Conservation (phyloP, 2,329 filamentous ascomycete species). For the Torrubiella hemipterigena region DNA sequence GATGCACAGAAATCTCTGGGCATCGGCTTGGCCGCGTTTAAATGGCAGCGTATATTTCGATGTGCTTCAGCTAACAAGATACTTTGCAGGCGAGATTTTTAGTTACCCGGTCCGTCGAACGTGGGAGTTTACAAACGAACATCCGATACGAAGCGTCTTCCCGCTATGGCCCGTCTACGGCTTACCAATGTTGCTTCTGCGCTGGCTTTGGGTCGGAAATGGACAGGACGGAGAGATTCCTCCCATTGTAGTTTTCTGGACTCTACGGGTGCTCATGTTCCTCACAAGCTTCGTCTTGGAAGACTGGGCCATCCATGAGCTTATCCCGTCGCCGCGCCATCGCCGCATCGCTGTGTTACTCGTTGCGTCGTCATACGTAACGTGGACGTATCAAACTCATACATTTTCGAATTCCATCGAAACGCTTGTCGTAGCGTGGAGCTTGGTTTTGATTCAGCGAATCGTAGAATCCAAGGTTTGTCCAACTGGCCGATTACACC, state of each 20-base stretch:
- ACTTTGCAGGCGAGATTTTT: constrained; percentile 67
- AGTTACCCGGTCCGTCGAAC: constrained; percentile 80
- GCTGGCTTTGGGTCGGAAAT: constrained; percentile 85
- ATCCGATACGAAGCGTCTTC: constrained; percentile 90
- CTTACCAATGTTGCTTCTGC: constrained; percentile 81
- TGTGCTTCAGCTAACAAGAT: constrained; percentile 2
- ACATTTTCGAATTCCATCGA: constrained; percentile 98
- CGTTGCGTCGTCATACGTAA: constrained; percentile 93
- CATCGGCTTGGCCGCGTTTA: too few relatives aligned
- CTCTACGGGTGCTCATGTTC: constrained; percentile 83
- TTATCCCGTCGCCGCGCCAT: constrained; percentile 63
- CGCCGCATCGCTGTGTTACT: constrained; percentile 67
- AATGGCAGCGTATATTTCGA: too few relatives aligned
- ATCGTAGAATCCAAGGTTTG: constrained; percentile 69
- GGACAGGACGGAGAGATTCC: constrained; percentile 65
- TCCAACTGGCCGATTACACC: too few relatives aligned
- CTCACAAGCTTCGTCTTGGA: constrained; percentile 89
- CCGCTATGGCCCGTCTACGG: constrained; percentile 94
- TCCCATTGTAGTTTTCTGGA: constrained; percentile 83
- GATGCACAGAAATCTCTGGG: background rate
- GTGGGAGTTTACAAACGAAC: constrained; percentile 87
- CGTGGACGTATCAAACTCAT: constrained; percentile 97
- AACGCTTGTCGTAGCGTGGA: constrained; percentile 87
- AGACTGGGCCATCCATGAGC: constrained; percentile 93
- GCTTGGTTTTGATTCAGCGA: constrained; percentile 78